A percentile compares a stretch with the other conserved stretches of the same genome.
Evolutionary conservation across 345 rosid genomes (phyloP).

Genomic region (Populus ilicifolia): DNA sequence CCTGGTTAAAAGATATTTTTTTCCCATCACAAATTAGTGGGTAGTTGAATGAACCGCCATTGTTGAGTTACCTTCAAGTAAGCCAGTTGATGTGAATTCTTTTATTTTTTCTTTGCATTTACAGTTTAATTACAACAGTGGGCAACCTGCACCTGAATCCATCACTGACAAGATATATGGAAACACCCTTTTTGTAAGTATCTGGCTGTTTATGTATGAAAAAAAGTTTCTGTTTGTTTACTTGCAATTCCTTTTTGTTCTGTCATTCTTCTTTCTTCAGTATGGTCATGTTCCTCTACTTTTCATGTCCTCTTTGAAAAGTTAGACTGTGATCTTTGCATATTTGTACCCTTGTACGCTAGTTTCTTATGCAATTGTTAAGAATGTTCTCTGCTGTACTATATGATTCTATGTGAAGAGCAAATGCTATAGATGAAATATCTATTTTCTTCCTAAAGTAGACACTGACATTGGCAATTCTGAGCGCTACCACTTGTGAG

Average conservation of each 20-base stretch:
- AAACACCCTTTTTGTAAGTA: constrained; percentile 89
- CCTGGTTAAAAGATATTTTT: background rate
- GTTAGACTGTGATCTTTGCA: background rate
- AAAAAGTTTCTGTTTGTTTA: background rate
- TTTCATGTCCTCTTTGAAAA: background rate
- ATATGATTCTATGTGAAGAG: too few relatives aligned
- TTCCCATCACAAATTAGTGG: background rate
- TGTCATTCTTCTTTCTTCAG: background rate
- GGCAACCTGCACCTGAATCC: constrained; percentile 91
- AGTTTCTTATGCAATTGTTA: background rate
- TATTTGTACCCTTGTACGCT: background rate
- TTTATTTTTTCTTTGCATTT: constrained; percentile 10
- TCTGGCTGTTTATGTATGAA: constrained; percentile 2
- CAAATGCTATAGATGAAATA: background rate
- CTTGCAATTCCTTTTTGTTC: constrained; percentile 2
- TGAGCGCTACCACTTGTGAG: background rate
- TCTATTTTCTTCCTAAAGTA: background rate
- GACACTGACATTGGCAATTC: background rate
- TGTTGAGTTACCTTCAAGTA: background rate
- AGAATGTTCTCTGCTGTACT: background rate
- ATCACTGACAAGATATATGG: constrained; percentile 95
- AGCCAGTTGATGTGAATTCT: background rate
- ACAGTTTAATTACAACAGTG: constrained; percentile 91
- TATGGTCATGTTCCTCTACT: background rate
- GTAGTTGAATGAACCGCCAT: background rate